Evolutionary conservation across 1,284 basidiomycete genomes (phyloP), one percentile per base, ranked within the genome.

Genomic region (Rhodofomes roseus): DNA sequence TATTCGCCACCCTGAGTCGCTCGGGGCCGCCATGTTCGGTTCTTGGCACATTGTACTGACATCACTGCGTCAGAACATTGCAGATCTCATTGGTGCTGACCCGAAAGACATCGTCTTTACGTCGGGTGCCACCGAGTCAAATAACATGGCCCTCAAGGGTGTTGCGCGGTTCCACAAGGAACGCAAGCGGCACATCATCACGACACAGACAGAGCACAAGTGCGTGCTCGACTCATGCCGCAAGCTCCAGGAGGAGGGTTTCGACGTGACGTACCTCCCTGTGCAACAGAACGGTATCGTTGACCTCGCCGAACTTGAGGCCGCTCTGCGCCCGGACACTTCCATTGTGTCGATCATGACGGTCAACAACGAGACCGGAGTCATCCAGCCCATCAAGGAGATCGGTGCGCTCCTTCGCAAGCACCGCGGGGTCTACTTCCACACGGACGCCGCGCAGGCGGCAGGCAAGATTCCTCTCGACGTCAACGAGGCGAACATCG

Each of bases 351-450:
- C 96, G 11, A 91, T 99, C 73, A 99, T 99, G 97, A 86, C 93
- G 3, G 96, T 99, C 63, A 99, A 99, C 80, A 99, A 99, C 77
- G 97, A 99, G 79, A 99, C 96, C 7, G 97, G 97, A 53, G 96
- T 98, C 62, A 97, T 99, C 63, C 97, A 99, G 73, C 97, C 97
- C 1, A 84, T 99, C 63, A 92, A 92, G 72, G 95, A 98, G 74
- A 99, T 99, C 65, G 96, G 96, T 25, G 83, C 86, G 4, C 82
- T 97, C 31, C 74, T 93, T 55, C 86, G 89, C 71, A 87, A 92
- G 74, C 84, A 94, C 73, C 86, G 95, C 68, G 92, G 93, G 12
- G 84, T 97, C 16, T 91, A 95, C 75, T 90, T 99, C 81, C 97
- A 99, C 77, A 96, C 97, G 23, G 97, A 99, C 74, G 96, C 93